A percentile compares a stretch with the other conserved stretches of the same genome.
Evolutionary conservation across 1,139 yeast genomes (phyloP).

Genomic region (Nakaseomyces sp.): DNA sequence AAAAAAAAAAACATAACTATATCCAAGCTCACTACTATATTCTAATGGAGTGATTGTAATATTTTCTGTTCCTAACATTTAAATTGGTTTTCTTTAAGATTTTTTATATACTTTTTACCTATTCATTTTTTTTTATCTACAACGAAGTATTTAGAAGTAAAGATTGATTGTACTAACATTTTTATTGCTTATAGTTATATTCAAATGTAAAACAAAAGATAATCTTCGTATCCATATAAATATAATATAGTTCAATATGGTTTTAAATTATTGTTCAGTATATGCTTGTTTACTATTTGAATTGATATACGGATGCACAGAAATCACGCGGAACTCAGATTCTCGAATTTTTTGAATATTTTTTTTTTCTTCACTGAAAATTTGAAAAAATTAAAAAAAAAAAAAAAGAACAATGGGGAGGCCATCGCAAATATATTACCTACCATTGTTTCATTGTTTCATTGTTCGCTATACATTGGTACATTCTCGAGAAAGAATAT

Average conservation of each 20-base stretch:
- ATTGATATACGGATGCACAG: not conserved
- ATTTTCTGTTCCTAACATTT: not conserved
- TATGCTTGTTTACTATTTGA: not conserved
- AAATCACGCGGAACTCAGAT: not conserved
- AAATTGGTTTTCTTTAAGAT: not conserved
- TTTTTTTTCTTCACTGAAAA: not conserved
- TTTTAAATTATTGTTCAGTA: too few relatives aligned
- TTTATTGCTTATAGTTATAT: too few relatives aligned
- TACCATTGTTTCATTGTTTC: too few relatives aligned
- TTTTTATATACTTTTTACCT: not conserved
- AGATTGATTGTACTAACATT: too few relatives aligned
- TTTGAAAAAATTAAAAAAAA: too few relatives aligned
- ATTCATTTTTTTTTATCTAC: not conserved
- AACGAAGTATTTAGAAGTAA: too few relatives aligned
- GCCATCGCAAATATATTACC: not conserved
- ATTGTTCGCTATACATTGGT: not conserved
- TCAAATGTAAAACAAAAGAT: too few relatives aligned
- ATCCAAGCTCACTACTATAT: not conserved
- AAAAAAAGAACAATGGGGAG: not conserved
- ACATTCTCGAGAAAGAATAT: too few relatives aligned
- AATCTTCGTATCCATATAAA: too few relatives aligned
- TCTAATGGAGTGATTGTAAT: not conserved
- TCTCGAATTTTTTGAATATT: not conserved
- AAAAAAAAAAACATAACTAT: too few relatives aligned
- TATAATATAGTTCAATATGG: too few relatives aligned